Percentiles rank a stretch among this genome's conserved stretches.
Conservation (phyloP, 371 early-diverging fungal genomes). For the Mortierella polycephala region DNA sequence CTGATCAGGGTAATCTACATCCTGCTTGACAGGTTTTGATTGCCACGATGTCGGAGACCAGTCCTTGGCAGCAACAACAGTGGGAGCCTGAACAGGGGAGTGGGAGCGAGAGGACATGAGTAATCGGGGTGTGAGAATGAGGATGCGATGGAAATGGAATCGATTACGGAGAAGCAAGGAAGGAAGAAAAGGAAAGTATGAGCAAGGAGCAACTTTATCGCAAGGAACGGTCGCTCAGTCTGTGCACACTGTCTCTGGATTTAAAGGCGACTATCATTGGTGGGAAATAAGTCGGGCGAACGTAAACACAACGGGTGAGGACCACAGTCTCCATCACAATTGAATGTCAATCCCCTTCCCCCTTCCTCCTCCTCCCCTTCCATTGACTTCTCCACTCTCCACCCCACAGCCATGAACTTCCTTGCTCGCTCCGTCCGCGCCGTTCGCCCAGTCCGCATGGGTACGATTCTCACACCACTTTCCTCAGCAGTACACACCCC, state of each 20-base stretch:
- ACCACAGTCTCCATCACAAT: not conserved
- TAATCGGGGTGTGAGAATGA: not conserved
- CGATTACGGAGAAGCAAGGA: not conserved
- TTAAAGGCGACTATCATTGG: too few species aligned
- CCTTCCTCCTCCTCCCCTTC: slow-evolving; percentile 3
- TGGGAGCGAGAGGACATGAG: slow-evolving; percentile 31
- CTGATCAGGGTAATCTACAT: slow-evolving; percentile 87
- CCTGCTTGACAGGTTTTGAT: slow-evolving; percentile 88
- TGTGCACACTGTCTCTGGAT: too few species aligned
- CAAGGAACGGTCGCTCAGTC: not conserved
- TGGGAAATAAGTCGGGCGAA: not conserved
- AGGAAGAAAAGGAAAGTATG: not conserved
- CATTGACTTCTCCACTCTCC: slow-evolving; percentile 19
- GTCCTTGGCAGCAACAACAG: slow-evolving; percentile 42
- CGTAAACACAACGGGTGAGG: not conserved
- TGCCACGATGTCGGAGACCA: slow-evolving; percentile 91
- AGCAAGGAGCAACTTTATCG: not conserved
- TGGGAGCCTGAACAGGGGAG: slow-evolving; percentile 22
- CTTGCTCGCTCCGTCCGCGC: slow-evolving; percentile 52
- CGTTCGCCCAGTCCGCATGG: slow-evolving; percentile 52
- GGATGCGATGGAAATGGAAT: not conserved
- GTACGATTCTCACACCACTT: slow-evolving; percentile 18
- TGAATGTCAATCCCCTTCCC: slow-evolving; percentile 1
- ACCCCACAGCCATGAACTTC: slow-evolving; percentile 40
- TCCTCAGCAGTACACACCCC: not conserved